These are phyloP conservation scores for Coleophoma cylindrospora DNA, from an alignment of 2,329 filamentous ascomycete genomes.

Conservation along the genomic window DNA sequence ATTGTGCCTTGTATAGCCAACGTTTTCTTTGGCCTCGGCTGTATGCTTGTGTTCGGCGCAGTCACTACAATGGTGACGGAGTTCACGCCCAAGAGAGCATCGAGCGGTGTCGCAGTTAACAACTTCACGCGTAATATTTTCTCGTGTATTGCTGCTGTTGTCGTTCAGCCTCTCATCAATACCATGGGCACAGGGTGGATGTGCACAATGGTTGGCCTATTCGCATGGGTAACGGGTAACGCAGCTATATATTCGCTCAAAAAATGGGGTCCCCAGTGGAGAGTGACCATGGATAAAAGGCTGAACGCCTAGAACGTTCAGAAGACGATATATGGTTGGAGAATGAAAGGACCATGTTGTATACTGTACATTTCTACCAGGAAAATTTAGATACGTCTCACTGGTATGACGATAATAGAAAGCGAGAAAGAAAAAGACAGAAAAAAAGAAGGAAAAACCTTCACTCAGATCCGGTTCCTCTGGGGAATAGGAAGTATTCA, in stretches of 20 bases:
- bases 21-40: constrained; percentile 71
- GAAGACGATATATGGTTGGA: background rate
- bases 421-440: too few relatives aligned
- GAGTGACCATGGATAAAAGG: constrained; percentile 51
- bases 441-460: too few relatives aligned
- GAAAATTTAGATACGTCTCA: too few relatives aligned
- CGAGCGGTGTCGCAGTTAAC: constrained; percentile 71
- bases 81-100: constrained; percentile 69
- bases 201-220: constrained; percentile 56
- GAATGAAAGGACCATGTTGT: too few relatives aligned
- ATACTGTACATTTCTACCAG: too few relatives aligned
- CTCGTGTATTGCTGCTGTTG: constrained; percentile 63
- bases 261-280: constrained; percentile 58
- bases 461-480: too few relatives aligned
- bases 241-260: constrained; percentile 57
- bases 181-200: constrained; percentile 73
- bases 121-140: constrained; percentile 80
- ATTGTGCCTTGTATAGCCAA: constrained; percentile 57
- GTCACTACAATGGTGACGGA: constrained; percentile 78
- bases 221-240: constrained; percentile 52
- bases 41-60: constrained; percentile 55
- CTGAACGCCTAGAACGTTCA: constrained; percentile 6
- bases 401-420: too few relatives aligned
- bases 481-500: too few relatives aligned
- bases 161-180: constrained; percentile 66